Conservation (phyloP, 345 rosid species). For the Cardamine chenopodiifolia region DNA sequence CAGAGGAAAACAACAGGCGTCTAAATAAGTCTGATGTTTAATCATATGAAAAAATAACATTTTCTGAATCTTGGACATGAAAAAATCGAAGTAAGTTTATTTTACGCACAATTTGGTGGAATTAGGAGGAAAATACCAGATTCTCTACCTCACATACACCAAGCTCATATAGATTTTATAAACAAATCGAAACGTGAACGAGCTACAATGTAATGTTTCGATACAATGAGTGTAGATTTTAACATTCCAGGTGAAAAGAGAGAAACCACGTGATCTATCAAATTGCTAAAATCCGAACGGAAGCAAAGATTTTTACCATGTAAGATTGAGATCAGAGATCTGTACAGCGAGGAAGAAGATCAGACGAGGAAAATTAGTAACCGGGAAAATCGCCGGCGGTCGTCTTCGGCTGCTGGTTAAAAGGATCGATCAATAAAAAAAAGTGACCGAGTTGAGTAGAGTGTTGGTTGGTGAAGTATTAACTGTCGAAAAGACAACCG, state of each 20-base stretch:
- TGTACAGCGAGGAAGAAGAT: background rate
- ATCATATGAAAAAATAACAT: background rate
- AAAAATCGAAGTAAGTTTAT: background rate
- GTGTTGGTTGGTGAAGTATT: conserved; percentile 31
- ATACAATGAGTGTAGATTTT: background rate
- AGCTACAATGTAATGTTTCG: conserved; percentile 6
- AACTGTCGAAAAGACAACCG: background rate
- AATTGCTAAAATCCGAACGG: background rate
- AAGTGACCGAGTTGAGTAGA: background rate
- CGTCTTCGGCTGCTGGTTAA: conserved; percentile 28
- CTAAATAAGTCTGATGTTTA: background rate
- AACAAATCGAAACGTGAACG: background rate
- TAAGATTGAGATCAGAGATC: conserved; percentile 27
- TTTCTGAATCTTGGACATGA: background rate
- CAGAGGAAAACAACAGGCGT: conserved; percentile 19
- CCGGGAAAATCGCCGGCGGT: conserved; percentile 31
- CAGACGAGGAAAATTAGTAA: background rate
- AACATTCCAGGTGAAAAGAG: background rate
- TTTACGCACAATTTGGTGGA: conserved; percentile 1
- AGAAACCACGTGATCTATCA: conserved; percentile 23
- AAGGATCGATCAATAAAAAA: conserved; percentile 17
- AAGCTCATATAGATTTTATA: background rate
- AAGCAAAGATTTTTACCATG: background rate
- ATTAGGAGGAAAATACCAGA: background rate
- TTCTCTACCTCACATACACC: background rate